phyloP scores from a whole-genome alignment of 2,329 filamentous ascomycete genomes.

The Cladosporium oxysporum region DNA sequence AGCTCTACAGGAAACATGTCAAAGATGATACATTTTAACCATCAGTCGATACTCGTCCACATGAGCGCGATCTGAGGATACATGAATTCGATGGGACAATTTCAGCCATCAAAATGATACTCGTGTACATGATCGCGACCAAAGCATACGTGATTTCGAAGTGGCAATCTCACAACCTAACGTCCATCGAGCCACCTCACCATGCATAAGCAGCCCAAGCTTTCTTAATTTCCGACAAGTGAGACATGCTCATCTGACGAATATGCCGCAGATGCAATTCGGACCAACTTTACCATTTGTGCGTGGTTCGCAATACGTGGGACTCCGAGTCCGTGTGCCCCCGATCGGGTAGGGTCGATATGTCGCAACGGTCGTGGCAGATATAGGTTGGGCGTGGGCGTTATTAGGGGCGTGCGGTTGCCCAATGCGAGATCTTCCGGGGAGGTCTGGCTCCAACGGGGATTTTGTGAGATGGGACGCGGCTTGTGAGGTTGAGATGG shows the following conservation, averaged over 20 bases:
- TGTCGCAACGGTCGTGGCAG: constrained; percentile 14
- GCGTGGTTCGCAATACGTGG: neutral
- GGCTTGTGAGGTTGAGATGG: neutral
- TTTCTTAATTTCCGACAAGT: constrained; percentile 6
- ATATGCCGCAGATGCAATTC: neutral
- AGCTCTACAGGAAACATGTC: constrained; percentile 13
- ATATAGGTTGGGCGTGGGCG: constrained; percentile 15
- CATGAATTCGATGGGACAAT: neutral
- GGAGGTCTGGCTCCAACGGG: neutral
- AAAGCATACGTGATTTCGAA: neutral
- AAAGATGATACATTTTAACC: constrained; percentile 16
- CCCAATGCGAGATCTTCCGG: constrained; percentile 11
- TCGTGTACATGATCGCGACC: too few relatives aligned
- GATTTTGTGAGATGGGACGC: neutral
- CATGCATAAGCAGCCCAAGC: neutral
- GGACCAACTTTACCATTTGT: neutral
- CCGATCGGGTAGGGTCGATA: constrained; percentile 1
- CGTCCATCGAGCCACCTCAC: neutral
- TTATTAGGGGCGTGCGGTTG: constrained; percentile 17
- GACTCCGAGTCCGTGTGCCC: neutral
- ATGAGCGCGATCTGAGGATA: neutral
- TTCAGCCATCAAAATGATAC: neutral
- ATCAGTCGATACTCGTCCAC: neutral
- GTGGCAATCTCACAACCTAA: neutral
- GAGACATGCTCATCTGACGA: constrained; percentile 11